Conservation (phyloP, 2,329 filamentous ascomycete genomes). For the Calonectria honghensis region DNA sequence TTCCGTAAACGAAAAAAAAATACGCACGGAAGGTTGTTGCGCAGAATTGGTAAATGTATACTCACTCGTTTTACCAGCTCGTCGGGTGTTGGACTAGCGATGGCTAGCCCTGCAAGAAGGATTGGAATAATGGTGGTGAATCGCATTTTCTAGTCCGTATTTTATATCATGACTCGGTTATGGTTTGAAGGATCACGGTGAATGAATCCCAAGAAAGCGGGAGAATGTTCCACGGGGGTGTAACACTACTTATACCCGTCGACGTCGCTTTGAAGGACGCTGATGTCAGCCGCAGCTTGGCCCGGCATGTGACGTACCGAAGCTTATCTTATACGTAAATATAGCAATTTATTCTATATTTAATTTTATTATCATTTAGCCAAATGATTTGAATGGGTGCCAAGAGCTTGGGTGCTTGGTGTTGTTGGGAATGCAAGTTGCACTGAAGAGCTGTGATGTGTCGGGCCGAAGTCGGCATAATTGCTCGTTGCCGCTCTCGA, state of each 20-base stretch:
- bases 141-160: neutral
- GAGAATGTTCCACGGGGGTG: neutral
- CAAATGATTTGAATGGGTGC: neutral
- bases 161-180: neutral
- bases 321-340: neutral
- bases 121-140: neutral
- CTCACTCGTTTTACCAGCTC: constrained; percentile 11
- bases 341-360: neutral
- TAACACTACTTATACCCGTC: constrained; percentile 3
- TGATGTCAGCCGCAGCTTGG: neutral
- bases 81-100: neutral
- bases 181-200: neutral
- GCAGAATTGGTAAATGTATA: neutral
- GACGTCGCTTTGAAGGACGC: constrained; percentile 3
- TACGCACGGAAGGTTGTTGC: neutral
- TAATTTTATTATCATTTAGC: neutral
- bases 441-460: too few species aligned
- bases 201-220: neutral
- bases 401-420: neutral
- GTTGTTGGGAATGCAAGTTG: neutral
- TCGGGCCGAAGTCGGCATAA: neutral
- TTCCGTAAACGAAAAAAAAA: neutral
- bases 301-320: neutral
- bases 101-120: neutral
- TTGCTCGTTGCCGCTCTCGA: neutral